Base-by-base conservation (phyloP, 805 yeast genomes). In the Diddensiella santjacobensis region DNA sequence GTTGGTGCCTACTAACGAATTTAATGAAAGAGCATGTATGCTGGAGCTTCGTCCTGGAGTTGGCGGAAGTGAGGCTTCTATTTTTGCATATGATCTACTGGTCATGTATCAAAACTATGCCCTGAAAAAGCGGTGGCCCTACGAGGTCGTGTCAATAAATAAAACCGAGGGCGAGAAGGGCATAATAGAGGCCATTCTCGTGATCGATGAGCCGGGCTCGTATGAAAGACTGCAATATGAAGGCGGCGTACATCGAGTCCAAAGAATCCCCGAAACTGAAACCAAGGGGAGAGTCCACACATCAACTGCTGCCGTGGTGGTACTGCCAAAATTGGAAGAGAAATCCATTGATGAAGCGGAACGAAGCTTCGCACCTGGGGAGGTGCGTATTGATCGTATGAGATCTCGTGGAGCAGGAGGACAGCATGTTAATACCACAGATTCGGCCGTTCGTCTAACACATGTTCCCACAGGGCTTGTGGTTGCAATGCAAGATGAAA, bases 351-450 rank as follows among this genome's bases (percentile, higher is more conserved):
- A 64, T 35, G 73, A 75, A 1, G 77, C 73, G 41, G 91, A 85
- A 58, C 70, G 91, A 37, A 78, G 78, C 48, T 88, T 93, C 65
- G 80, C 80, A 17, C 87, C 90, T 0, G 95, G 86, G 2, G 99
- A 93, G 59, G 81, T 93, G 19, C 75, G 96, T 48, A 81, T 93
- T 3, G 99, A 93, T 63, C 89, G 93, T n/a, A 93, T 91, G 96
- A 75, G 99, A 57, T 87, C 98, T 0, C 81, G 96, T 48, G 99
- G 99, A 2, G 84, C 93, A 54, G 99, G 99, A 48, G 99, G 99
- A 0, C 99, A 91, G 70, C 98, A 91, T 62, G 99, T 91, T 31
- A 91, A 91, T 63, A 91, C 96, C 11, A 93, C 98, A 0, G 98
- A 91, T 62, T 88, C 96, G 1, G 99, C 99, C 0, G 98, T 93